phyloP scores from a whole-genome alignment of 495 filamentous ascomycete genomes.

The Xylaria cubensis region DNA sequence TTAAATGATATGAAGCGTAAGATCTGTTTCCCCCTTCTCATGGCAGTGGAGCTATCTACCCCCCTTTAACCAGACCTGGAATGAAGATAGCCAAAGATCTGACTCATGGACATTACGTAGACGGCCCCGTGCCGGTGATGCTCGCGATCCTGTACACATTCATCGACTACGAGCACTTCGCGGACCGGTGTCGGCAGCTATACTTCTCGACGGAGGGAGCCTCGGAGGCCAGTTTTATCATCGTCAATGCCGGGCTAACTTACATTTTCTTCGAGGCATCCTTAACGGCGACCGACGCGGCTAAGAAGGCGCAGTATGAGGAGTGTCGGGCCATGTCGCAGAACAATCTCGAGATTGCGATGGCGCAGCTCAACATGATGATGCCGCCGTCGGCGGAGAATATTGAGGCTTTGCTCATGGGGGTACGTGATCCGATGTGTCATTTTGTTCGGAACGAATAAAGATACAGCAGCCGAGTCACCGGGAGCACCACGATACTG shows the following conservation, averaged over 20 bases:
- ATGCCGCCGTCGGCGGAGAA: conserved; percentile 65
- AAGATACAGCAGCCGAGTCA: neutral
- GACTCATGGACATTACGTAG: conserved; percentile 24
- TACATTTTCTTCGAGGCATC: conserved; percentile 62
- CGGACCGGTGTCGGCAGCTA: conserved; percentile 63
- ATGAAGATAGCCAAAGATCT: neutral
- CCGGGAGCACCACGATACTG: neutral
- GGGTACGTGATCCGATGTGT: conserved; percentile 50
- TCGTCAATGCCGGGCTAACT: conserved; percentile 63
- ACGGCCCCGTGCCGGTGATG: conserved; percentile 43
- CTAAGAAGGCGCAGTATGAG: conserved; percentile 47
- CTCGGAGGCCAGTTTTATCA: conserved; percentile 61
- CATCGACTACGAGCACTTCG: conserved; percentile 59
- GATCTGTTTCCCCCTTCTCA: neutral
- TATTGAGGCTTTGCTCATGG: conserved; percentile 64
- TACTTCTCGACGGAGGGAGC: conserved; percentile 66
- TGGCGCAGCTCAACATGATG: conserved; percentile 63
- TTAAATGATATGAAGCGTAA: conserved; percentile 56
- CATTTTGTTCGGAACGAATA: neutral
- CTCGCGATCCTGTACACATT: conserved; percentile 50
- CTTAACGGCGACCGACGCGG: conserved; percentile 40
- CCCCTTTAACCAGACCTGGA: neutral
- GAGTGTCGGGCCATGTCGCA: conserved; percentile 55
- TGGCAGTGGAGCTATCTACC: neutral
- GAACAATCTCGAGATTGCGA: conserved; percentile 63